A percentile compares a stretch with the other conserved stretches of the same genome.
phyloP scores from a whole-genome alignment of 768 basidiomycete species.

The Rhizopogon vulgaris region DNA sequence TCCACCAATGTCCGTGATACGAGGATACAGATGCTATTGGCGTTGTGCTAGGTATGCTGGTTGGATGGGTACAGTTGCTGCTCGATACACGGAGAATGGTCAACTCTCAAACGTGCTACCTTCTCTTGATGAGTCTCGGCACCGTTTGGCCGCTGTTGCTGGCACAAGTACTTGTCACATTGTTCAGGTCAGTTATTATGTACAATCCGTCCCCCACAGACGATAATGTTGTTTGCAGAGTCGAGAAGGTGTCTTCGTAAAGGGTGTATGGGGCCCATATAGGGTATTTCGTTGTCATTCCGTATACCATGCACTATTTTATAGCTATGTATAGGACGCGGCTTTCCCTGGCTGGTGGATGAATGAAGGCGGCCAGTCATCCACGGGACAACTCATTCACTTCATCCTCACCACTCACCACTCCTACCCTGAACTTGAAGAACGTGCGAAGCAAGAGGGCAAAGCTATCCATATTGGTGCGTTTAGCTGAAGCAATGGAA shows the following conservation, averaged over 20 bases:
- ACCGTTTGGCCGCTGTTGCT: conserved; percentile 86
- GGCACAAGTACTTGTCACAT: conserved; percentile 97
- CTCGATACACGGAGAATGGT: conserved; percentile 53
- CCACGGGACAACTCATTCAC: conserved; percentile 92
- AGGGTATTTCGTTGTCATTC: conserved; percentile 36
- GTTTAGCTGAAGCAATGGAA: background rate
- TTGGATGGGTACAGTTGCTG: conserved; percentile 94
- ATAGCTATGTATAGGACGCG: conserved; percentile 48
- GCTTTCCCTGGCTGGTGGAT: conserved; percentile 97
- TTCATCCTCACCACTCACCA: conserved; percentile 92
- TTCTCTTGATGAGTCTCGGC: conserved; percentile 65
- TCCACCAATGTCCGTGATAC: background rate
- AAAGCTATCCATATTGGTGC: conserved; percentile 55
- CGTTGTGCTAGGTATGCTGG: conserved; percentile 67
- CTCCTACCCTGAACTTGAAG: conserved; percentile 67
- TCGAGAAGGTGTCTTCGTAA: conserved; percentile 76
- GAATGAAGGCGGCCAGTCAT: conserved; percentile 99
- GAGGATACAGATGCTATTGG: conserved; percentile 1
- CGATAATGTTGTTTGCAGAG: conserved; percentile 40
- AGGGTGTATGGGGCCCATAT: conserved; percentile 92
- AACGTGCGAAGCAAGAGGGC: conserved; percentile 51
- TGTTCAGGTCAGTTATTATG: conserved; percentile 54
- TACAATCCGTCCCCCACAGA: background rate
- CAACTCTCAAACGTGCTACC: conserved; percentile 48
- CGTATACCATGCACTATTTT: conserved; percentile 7